Evolutionary conservation across 257 asterid species (phyloP), one percentile per base, ranked within the genome.

Genomic region (Ilex aquifolium): DNA sequence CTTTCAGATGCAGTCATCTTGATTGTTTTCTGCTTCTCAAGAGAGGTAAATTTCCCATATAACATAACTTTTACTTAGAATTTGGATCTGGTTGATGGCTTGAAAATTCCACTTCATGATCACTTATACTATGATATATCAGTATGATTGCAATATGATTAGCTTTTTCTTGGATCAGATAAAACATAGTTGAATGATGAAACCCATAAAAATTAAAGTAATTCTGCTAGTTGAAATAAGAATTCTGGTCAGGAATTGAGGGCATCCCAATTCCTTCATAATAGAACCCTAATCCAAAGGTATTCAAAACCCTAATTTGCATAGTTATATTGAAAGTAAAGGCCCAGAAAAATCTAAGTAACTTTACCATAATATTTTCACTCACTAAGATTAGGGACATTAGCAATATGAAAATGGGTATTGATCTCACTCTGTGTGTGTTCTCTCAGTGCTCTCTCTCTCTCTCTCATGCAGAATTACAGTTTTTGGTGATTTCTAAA

Each of bases 1-100:
- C 67, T 77, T 76, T 65, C 79, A 71, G 64, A 65, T 74, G 61
- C 80, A 75, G 59, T 44, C 80, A 29, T 71, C 70, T 60, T 72
- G 76, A 60, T 14, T 63, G 52, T 21, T 50, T 48, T 69, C 9
- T 3, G 12, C 66, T 44, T 15, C 54, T 36, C n/a, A 6, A 13
- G 5, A 55, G 39, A 65, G 69, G 74, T 74, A 69, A 69, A 59
- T 65, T 57, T 64, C 64, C 40, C 31, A 17, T 65, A 36, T 36
- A 8, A 36, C 8, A 4, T 36, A 0, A 36, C 5, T 4, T 36
- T 36, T 36, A 36, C 1, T 21, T 21, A 36, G 5, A 36, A 36
- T 36, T 36, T 8, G 8, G 5, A 8, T 36, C 8, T 36, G 5
- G 42, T 36, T 36, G 7, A 36, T 36, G 42, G 42, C 42, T 36